Evolutionary conservation across 1,284 basidiomycete species (phyloP).

Genomic region (Rugosomyces carneus): DNA sequence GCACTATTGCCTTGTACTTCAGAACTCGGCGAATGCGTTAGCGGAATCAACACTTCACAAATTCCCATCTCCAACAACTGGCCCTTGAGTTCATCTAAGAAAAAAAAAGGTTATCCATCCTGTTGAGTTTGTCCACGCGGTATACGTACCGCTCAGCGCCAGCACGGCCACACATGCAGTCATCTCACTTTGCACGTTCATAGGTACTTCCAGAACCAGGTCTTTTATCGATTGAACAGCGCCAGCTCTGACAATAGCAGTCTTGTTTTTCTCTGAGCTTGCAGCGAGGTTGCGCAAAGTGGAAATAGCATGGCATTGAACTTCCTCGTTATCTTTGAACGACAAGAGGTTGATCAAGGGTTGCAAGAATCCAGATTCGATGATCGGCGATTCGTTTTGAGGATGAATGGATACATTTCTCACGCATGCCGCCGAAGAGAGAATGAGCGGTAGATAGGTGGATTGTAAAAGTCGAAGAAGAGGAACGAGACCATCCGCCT

Average conservation of each 20-base stretch:
- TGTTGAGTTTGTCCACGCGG: neutral
- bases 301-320: constrained; percentile 99
- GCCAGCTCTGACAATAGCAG: constrained; percentile 96
- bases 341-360: constrained; percentile 94
- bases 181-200: constrained; percentile 99
- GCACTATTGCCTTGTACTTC: constrained; percentile 99
- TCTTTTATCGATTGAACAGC: constrained; percentile 99
- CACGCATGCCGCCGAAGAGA: constrained; percentile 97
- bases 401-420: constrained; percentile 99
- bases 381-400: constrained; percentile 98
- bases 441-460: constrained; percentile 96
- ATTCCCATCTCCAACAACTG: constrained; percentile 98
- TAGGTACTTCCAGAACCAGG: constrained; percentile 89
- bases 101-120: constrained; percentile 9
- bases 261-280: constrained; percentile 97
- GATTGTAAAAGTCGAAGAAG: constrained; percentile 94
- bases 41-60: constrained; percentile 93
- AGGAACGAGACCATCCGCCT: constrained; percentile 88
- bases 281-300: constrained; percentile 96
- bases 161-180: constrained; percentile 97
- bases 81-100: constrained; percentile 86
- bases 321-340: constrained; percentile 99
- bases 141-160: constrained; percentile 76
- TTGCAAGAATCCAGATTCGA: constrained; percentile 95
- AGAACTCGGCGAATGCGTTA: constrained; percentile 93